phyloP scores from a whole-genome alignment of 164 flowering plant species.

The Sextonia rubra region DNA sequence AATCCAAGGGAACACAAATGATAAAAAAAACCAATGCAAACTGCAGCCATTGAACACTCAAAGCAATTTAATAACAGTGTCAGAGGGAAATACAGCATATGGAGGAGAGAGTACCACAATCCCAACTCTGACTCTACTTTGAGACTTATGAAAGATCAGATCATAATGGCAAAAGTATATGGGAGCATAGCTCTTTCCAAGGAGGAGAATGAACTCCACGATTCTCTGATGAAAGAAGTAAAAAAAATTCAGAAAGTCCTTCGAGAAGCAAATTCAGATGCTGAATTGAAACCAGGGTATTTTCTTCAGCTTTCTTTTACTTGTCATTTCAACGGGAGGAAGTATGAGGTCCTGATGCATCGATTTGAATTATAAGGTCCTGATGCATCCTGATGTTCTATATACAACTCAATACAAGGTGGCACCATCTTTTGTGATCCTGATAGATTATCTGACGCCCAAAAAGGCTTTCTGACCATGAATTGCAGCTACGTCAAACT shows the following conservation, averaged over 20 bases:
- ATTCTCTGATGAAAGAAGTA: conserved; percentile 50
- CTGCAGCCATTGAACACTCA: conserved; percentile 58
- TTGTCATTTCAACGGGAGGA: neutral
- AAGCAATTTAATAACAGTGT: conserved; percentile 40
- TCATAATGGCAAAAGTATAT: conserved; percentile 63
- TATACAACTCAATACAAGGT: no score
- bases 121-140: conserved; percentile 54
- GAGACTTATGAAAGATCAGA: conserved; percentile 59
- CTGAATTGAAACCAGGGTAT: conserved; percentile 72
- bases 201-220: conserved; percentile 38
- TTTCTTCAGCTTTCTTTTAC: conserved; percentile 4
- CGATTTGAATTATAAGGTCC: neutral
- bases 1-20: conserved; percentile 40
- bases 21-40: conserved; percentile 42
- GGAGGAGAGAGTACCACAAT: conserved; percentile 78
- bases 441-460: neutral
- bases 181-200: conserved; percentile 45
- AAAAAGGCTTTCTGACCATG: neutral
- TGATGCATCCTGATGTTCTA: neutral
- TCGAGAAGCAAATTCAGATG: conserved; percentile 81
- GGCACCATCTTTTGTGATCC: neutral
- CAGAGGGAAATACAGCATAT: conserved; percentile 74
- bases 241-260: conserved; percentile 50
- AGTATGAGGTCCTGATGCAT: neutral
- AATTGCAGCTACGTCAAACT: neutral